Percentiles rank a stretch among this genome's conserved stretches.
phyloP scores from a whole-genome alignment of 768 basidiomycete species.

The Solioccasus polychromus region DNA sequence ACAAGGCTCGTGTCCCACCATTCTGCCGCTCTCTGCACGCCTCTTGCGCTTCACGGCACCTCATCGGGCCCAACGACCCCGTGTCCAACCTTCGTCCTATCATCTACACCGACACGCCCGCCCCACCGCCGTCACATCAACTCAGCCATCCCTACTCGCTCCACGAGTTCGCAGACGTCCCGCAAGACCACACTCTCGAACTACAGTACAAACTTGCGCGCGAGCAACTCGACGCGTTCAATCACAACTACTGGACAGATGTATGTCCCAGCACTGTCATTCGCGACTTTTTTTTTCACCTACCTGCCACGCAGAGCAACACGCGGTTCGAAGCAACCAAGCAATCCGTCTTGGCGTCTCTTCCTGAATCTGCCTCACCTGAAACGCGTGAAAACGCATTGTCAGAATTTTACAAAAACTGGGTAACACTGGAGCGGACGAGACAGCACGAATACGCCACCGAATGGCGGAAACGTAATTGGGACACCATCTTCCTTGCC shows the following conservation, averaged over 20 bases:
- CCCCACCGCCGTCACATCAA: constrained; percentile 26
- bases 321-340: constrained; percentile 75
- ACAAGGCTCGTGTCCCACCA: too few species aligned
- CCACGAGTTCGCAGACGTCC: constrained; percentile 52
- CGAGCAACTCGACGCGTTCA: constrained; percentile 70
- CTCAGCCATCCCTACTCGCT: constrained; percentile 73
- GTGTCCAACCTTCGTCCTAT: constrained; percentile 78
- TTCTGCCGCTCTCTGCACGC: constrained; percentile 17
- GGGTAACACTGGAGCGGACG: constrained; percentile 66
- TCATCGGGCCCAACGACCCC: constrained; percentile 73
- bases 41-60: constrained; percentile 31
- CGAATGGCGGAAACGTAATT: constrained; percentile 67
- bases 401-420: constrained; percentile 69
- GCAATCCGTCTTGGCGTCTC: constrained; percentile 50
- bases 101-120: constrained; percentile 61
- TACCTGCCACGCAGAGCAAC: constrained; percentile 57
- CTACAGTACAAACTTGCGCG: constrained; percentile 69
- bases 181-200: constrained; percentile 44
- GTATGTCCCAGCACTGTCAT: constrained; percentile 46
- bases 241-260: constrained; percentile 79
- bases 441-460: constrained; percentile 58
- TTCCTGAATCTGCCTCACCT: constrained; percentile 48
- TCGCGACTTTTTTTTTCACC: neutral
- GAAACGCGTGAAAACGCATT: constrained; percentile 66
- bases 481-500: constrained; percentile 53